Evolutionary conservation across 176 grass and related monocot genomes (phyloP), one percentile per base, ranked within the genome.

Genomic region (Ananas comosus): DNA sequence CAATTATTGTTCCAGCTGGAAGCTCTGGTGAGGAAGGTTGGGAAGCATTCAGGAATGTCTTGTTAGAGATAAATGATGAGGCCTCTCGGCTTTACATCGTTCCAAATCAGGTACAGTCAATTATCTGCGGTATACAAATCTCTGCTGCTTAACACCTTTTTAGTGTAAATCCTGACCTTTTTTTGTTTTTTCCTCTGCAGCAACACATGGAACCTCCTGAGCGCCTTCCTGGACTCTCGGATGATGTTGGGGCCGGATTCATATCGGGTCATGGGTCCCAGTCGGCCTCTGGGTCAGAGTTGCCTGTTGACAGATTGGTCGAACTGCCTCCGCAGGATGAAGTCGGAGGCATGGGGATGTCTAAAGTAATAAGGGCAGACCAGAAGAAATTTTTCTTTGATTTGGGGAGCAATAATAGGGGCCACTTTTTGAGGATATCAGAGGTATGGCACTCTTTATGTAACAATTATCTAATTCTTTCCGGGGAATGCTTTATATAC

Each of bases 331-430:
- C 86, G 51, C 90, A 86, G 64, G 94, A 99, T 80, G 94, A 93
- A 79, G 87, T 96, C 59, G 80, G 83, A 25, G 81, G 83, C 70
- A 81, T 87, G 72, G 94, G 89, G 56, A 79, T 90, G 84, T 99
- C 94, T 48, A 99, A 99, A 72, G 94, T 99, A 63, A 92, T 99
- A 65, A 86, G 94, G 82, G 94, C 77, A 64, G 94, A 99, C 77
- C 94, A 99, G 50, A 99, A 99, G 80, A 87, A 87, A 77, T 99
- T 99, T 71, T 99, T 99, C 80, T 99, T 99, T 72, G 94, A 99
- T 63, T 76, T 97, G 48, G 94, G 94, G 25, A 97, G 84, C 66
- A 97, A 97, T 78, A 97, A 90, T 48, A 86, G 94, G 63, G 94
- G 94, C 3, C 94, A 97, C 77, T 97, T 91, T 80, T 83, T 97